Conservation (phyloP, 192 early-diverging fungal genomes). For the Phlyctochytrium arcticum region DNA sequence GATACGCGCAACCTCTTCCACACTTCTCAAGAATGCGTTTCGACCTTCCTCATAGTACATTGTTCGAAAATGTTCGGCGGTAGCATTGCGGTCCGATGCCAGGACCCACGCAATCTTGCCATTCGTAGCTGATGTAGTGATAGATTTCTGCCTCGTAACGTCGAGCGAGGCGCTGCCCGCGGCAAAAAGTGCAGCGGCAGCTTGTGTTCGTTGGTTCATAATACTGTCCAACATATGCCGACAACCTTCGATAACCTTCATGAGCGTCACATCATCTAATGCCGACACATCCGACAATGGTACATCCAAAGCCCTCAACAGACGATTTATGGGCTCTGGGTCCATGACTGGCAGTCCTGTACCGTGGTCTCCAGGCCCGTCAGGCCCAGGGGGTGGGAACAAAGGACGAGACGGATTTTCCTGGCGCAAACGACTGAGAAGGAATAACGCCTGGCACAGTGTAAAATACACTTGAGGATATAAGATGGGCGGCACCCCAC, state of each 20-base stretch:
- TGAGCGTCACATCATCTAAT: constrained; percentile 4
- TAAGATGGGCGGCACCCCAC: constrained; percentile 24
- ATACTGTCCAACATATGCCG: constrained; percentile 4
- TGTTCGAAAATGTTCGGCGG: neutral
- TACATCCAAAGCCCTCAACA: constrained; percentile 19
- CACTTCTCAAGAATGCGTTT: constrained; percentile 1
- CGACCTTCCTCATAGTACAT: constrained; percentile 12
- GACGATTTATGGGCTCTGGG: constrained; percentile 13
- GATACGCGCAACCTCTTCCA: neutral
- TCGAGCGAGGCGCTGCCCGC: constrained; percentile 19
- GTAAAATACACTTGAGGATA: constrained; percentile 32
- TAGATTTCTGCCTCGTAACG: constrained; percentile 22
- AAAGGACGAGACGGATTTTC: constrained; percentile 10
- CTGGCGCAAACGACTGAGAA: constrained; percentile 28
- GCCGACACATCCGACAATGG: constrained; percentile 1
- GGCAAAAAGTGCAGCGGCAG: neutral
- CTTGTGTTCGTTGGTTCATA: constrained; percentile 5
- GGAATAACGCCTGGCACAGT: constrained; percentile 35
- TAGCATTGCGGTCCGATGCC: constrained; percentile 3
- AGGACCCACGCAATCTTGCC: constrained; percentile 38
- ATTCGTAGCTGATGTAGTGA: constrained; percentile 12
- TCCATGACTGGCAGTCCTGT: constrained; percentile 26
- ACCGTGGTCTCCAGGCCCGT: constrained; percentile 17
- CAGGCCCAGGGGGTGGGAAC: constrained; percentile 13
- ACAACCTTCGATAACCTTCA: constrained; percentile 8